A percentile compares a stretch with the other conserved stretches of the same genome.
These are phyloP conservation scores for Phytophthora meadii DNA, from an alignment of 352 stramenopile species.

Conservation along the genomic window DNA sequence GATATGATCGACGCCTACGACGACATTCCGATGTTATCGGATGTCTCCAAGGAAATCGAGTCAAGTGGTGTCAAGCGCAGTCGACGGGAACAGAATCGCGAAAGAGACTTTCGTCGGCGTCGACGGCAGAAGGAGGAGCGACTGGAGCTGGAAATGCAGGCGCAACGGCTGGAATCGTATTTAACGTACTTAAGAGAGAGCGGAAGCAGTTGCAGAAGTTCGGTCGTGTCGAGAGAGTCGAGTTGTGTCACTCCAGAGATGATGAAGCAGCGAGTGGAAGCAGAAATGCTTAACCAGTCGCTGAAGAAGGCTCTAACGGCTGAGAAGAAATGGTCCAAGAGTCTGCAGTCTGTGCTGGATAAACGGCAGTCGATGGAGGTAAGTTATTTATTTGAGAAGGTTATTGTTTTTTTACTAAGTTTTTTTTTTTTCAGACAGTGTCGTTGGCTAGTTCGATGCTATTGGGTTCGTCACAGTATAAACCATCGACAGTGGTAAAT, in stretches of 20 bases:
- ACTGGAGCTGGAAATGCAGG: slow-evolving; percentile 34
- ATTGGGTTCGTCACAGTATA: slow-evolving; percentile 14
- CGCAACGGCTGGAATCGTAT: slow-evolving; percentile 25
- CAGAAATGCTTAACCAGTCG: slow-evolving; percentile 26
- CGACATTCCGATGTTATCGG: slow-evolving; percentile 12
- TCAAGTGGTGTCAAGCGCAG: slow-evolving; percentile 8
- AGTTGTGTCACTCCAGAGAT: slow-evolving; percentile 18
- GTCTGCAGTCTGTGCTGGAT: slow-evolving; percentile 22
- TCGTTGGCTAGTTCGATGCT: slow-evolving; percentile 29
- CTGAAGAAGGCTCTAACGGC: slow-evolving; percentile 18
- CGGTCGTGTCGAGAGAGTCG: slow-evolving; percentile 3
- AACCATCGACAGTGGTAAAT: slow-evolving; percentile 1
- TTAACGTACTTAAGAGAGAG: slow-evolving; percentile 16
- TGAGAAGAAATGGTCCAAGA: slow-evolving; percentile 33
- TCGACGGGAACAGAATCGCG: slow-evolving; percentile 20
- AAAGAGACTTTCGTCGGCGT: slow-evolving; percentile 23
- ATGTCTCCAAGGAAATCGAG: slow-evolving; percentile 1
- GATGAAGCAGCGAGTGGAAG: slow-evolving; percentile 18
- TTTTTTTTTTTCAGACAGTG: slow-evolving; percentile 22
- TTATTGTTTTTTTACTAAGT: not conserved
- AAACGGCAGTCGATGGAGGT: slow-evolving; percentile 34
- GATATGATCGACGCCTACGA: slow-evolving; percentile 21
- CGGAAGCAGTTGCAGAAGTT: not conserved
- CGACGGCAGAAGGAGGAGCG: slow-evolving; percentile 32
- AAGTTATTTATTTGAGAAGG: not conserved